Percentiles rank a stretch among this genome's conserved stretches.
Conservation (phyloP, 2,329 filamentous ascomycete species). For the Cladosporium oxysporum region DNA sequence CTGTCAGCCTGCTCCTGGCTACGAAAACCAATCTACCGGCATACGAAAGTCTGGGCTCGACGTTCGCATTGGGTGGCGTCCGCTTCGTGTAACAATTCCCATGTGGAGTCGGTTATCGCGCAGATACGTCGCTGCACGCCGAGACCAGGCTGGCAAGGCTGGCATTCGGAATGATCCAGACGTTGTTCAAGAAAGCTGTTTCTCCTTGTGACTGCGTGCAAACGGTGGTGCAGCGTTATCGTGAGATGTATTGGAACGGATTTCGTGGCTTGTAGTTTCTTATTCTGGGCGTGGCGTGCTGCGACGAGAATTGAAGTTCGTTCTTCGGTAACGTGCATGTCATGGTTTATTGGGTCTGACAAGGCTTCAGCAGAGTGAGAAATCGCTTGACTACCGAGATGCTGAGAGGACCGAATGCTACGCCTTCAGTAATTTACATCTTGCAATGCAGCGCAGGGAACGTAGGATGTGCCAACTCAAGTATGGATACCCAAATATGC, state of each 20-base stretch:
- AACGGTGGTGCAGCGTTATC: not conserved
- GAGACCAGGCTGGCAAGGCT: not conserved
- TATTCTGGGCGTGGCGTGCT: too few species aligned
- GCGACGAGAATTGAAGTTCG: not conserved
- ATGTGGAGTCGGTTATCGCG: not conserved
- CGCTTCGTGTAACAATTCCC: not conserved
- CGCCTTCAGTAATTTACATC: not conserved
- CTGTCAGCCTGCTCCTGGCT: not conserved
- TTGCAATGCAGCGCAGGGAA: not conserved
- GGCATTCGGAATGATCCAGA: not conserved
- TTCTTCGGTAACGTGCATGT: not conserved
- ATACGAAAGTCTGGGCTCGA: not conserved
- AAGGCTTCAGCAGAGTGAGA: not conserved
- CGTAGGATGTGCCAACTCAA: not conserved
- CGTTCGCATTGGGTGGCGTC: not conserved
- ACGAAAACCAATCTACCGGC: not conserved
- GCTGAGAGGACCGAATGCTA: not conserved
- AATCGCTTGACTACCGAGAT: not conserved
- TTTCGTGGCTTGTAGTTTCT: too few species aligned
- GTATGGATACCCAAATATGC: not conserved
- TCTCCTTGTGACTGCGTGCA: not conserved
- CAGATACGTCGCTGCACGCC: not conserved
- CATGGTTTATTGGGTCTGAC: not conserved
- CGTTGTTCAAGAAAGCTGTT: not conserved
- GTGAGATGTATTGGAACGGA: not conserved